Evolutionary conservation across 2,329 filamentous ascomycete species (phyloP).

Genomic region (Fusarium domesticum): DNA sequence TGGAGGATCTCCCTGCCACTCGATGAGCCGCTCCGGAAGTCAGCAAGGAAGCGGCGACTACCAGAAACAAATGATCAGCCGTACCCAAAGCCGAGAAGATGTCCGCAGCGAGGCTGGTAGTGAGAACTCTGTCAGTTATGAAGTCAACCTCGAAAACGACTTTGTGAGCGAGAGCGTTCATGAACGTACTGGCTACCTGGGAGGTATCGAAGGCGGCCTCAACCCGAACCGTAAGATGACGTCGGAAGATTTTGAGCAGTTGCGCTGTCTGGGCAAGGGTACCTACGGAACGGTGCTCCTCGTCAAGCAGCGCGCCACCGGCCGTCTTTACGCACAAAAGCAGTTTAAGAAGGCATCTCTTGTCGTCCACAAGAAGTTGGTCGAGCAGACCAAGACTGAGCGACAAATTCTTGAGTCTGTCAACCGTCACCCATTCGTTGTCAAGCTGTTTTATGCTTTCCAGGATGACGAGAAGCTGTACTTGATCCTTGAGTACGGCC

Average conservation of each 20-base stretch:
- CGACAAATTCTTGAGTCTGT: slow-evolving; percentile 92
- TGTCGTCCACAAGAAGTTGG: slow-evolving; percentile 89
- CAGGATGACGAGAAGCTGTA: slow-evolving; percentile 98
- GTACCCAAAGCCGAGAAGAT: slow-evolving; percentile 54
- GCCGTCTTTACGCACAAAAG: slow-evolving; percentile 93
- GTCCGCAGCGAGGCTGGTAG: slow-evolving; percentile 51
- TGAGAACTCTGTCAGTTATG: slow-evolving; percentile 73
- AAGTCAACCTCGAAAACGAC: slow-evolving; percentile 79
- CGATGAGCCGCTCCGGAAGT: slow-evolving; percentile 53
- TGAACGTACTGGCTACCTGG: slow-evolving; percentile 42
- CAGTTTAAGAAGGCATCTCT: slow-evolving; percentile 97
- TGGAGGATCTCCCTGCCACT: slow-evolving; percentile 51
- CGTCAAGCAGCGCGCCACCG: slow-evolving; percentile 84
- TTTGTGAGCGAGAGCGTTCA: slow-evolving; percentile 69
- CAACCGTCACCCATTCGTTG: slow-evolving; percentile 94
- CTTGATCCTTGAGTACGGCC: slow-evolving; percentile 93
- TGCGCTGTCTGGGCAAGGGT: slow-evolving; percentile 92
- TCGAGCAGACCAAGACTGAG: slow-evolving; percentile 97
- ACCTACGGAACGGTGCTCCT: slow-evolving; percentile 93
- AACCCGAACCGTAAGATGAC: slow-evolving; percentile 76
- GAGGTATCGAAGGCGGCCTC: slow-evolving; percentile 53
- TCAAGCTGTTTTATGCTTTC: slow-evolving; percentile 97
- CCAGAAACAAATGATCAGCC: slow-evolving; percentile 56
- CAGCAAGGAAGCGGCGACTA: slow-evolving; percentile 31
- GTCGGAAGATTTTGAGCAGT: slow-evolving; percentile 81